Base-by-base conservation (phyloP, 2,329 filamentous ascomycete species). In the Zymoseptoria brevis region DNA sequence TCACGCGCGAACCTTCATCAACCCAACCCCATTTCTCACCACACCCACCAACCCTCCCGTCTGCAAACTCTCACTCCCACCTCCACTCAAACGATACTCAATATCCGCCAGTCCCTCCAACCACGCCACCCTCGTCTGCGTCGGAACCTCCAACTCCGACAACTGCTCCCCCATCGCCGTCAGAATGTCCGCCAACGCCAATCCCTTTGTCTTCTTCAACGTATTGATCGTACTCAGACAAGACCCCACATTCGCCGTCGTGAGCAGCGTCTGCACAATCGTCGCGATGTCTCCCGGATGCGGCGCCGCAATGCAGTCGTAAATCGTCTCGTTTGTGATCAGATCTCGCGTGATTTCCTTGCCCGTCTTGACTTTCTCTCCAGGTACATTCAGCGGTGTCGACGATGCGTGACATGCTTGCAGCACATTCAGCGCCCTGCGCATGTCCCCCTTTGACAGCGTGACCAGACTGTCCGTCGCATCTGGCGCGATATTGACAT, bases 401-500 rank as follows among this genome's bases (percentile, higher is more conserved):
- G 90, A 95, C 62, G 91, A 96, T 35, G 94, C 94, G 73, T 97
- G 90, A 66, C 94, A 99, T 8, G 94, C 94, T 76, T 99, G 94
- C 26, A 99, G 80, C 8, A 99, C 94, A 70, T 99, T 99, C 66
- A 99, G 75, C 0, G 94, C 92, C 64, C 94, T 81, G 70, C 94
- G 83, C 94, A 99, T 99, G 71, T 99, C 94, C 56, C 94, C 94
- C 73, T 93, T 95, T 74, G 90, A 95, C 60, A 99, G 79, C 63
- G 80, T 86, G 16, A 99, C 90, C 24, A 99, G 80, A 56, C 90
- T 88, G 65, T 94, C 88, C 1, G 87, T 84, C 0, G 94, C 94
- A 51, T 91, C 89, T 0, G 83, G 79, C 55, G 86, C 84, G 67
- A 99, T 96, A 67, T 88, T 87, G 62, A 99, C 87, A 48, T 83